Evolutionary conservation across 768 basidiomycete species (phyloP), one percentile per base, ranked within the genome.

Genomic region (Leccinum imitatum): DNA sequence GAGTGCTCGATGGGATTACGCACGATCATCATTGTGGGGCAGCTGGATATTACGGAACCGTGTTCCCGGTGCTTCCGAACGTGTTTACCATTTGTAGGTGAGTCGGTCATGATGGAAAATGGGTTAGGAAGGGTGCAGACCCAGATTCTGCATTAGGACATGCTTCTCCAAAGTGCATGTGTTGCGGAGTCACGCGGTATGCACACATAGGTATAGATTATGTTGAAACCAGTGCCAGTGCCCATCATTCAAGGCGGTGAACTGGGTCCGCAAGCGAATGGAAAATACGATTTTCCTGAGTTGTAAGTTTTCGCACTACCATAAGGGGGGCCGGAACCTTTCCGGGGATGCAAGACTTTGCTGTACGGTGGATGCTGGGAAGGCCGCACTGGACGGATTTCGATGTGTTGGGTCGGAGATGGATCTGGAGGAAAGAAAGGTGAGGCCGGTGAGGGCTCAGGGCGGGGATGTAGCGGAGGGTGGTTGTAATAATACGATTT

Each of bases 1-100:
- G 35, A 39, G 37, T 37, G 25, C n/a, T 58, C 21, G 23, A 31
- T 9, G 37, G 37, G 37, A 54, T 57, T 30, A 41, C 31, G 6
- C 52, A 27, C 6, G 23, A 57, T 8, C 23, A 56, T 27, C 56
- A 31, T 57, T 27, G 54, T 21, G 35, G 52, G 9, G 57, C 57
- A 15, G 15, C 35, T 56, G 56, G 31, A 80, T 86, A 86, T 69
- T 67, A 82, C 19, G 85, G 87, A 6, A 75, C 77, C 23, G 79
- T 79, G 56, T 71, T 80, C 39, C 84, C 84, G 33, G 83, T 19
- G 31, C 30, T 56, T 6, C 56, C 31, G 11, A 56, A 54, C 21
- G 23, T n/a, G 13, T 54, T 56, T n/a, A 54, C 50, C 17, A n/a
- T 37, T 31, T 35, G 33, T 54, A 25, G 56, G 52, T 27, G 30